phyloP scores from a whole-genome alignment of 192 early-diverging fungal species.

The Dispira parvispora region DNA sequence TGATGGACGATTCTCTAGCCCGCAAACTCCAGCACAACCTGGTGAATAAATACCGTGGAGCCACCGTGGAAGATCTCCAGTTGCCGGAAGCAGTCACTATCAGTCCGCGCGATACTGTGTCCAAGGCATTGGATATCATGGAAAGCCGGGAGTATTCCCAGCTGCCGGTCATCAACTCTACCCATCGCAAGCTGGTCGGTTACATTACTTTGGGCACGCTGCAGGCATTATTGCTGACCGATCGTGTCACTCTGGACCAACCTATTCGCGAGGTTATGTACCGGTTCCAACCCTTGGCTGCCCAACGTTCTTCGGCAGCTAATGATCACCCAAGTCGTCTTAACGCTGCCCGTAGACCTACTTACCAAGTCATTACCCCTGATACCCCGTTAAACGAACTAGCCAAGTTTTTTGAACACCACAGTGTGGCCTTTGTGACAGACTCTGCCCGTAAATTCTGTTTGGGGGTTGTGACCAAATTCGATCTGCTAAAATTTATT shows the following conservation, averaged over 20 bases:
- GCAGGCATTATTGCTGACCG: conserved; percentile 36
- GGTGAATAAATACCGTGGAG: conserved; percentile 54
- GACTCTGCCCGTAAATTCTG: conserved; percentile 64
- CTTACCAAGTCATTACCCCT: conserved; percentile 65
- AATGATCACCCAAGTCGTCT: background rate
- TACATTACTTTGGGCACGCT: conserved; percentile 51
- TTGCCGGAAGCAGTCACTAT: conserved; percentile 62
- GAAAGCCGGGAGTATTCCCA: conserved; percentile 73
- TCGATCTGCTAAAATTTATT: conserved; percentile 53
- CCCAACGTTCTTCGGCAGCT: too few relatives aligned
- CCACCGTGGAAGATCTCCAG: conserved; percentile 72
- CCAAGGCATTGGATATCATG: conserved; percentile 59
- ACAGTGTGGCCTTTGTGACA: conserved; percentile 69
- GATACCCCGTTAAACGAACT: conserved; percentile 60
- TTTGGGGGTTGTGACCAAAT: conserved; percentile 61
- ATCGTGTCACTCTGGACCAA: conserved; percentile 26
- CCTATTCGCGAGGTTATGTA: conserved; percentile 47
- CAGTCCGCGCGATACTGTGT: conserved; percentile 31
- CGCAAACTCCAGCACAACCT: conserved; percentile 35
- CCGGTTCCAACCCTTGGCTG: conserved; percentile 21
- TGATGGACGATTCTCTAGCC: conserved; percentile 44
- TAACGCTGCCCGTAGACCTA: background rate
- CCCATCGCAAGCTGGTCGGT: conserved; percentile 49
- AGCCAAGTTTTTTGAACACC: conserved; percentile 65
- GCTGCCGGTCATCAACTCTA: conserved; percentile 48